Conservation (phyloP, 768 basidiomycete species). For the Lentinula guzmanii region DNA sequence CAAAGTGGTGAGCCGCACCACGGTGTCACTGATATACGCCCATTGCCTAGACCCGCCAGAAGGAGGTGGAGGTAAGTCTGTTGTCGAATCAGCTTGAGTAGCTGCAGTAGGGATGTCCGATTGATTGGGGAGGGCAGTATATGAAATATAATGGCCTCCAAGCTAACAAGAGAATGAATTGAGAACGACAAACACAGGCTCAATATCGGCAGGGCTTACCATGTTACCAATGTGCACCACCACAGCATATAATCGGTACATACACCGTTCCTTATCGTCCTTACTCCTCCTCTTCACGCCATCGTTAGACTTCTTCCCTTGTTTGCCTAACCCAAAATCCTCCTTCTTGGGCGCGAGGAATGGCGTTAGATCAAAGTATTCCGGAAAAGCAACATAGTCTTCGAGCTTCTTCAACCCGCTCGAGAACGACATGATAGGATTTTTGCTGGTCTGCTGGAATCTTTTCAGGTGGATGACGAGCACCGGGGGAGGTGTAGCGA, state of each 20-base stretch:
- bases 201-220: slow-evolving; percentile 38
- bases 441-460: slow-evolving; percentile 80
- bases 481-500: slow-evolving; percentile 78
- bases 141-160: slow-evolving; percentile 87
- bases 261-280: slow-evolving; percentile 32
- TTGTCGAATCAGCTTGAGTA: not conserved
- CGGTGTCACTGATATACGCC: slow-evolving; percentile 90
- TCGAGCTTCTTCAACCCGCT: slow-evolving; percentile 85
- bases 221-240: slow-evolving; percentile 86
- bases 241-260: slow-evolving; percentile 73
- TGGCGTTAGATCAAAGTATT: slow-evolving; percentile 76
- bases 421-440: slow-evolving; percentile 55
- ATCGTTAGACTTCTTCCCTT: not conserved
- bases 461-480: slow-evolving; percentile 92
- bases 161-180: slow-evolving; percentile 38
- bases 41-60: slow-evolving; percentile 46
- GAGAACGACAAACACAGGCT: not conserved
- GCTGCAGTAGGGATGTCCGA: slow-evolving; percentile 6
- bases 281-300: slow-evolving; percentile 14
- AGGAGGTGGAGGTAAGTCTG: slow-evolving; percentile 10
- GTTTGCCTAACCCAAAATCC: slow-evolving; percentile 51
- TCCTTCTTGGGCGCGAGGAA: slow-evolving; percentile 81
- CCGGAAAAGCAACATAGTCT: slow-evolving; percentile 87
- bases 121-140: slow-evolving; percentile 61
- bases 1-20: slow-evolving; percentile 71